Percentiles rank a stretch among this genome's conserved stretches.
phyloP scores from a whole-genome alignment of 176 grass and related monocot species.

The Avena insularis region DNA sequence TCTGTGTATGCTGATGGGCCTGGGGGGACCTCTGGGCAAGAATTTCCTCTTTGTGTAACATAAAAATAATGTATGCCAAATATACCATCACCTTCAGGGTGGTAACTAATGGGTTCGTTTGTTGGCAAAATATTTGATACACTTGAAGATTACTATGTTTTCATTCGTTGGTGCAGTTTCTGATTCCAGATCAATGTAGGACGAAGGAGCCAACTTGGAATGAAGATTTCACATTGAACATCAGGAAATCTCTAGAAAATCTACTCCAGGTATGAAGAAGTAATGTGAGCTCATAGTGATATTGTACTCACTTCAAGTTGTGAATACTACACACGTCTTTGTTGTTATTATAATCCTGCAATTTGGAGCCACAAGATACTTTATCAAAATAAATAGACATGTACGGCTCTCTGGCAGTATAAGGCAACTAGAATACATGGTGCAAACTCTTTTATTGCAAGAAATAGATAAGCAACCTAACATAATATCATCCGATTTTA shows the following conservation, averaged over 20 bases:
- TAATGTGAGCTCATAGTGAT: neutral
- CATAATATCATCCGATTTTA: slow-evolving; percentile 3
- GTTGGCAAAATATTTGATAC: slow-evolving; percentile 27
- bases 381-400: slow-evolving; percentile 28
- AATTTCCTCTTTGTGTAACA: neutral
- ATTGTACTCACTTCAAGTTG: neutral
- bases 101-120: neutral
- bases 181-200: slow-evolving; percentile 59
- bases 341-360: slow-evolving; percentile 2
- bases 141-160: slow-evolving; percentile 34
- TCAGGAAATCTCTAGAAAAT: slow-evolving; percentile 64
- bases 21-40: neutral
- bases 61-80: slow-evolving; percentile 10
- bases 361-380: neutral
- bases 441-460: slow-evolving; percentile 35
- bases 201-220: slow-evolving; percentile 91
- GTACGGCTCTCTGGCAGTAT: neutral
- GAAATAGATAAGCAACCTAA: slow-evolving; percentile 13
- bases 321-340: slow-evolving; percentile 5
- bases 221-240: slow-evolving; percentile 81
- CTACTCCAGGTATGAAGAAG: slow-evolving; percentile 66
- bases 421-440: slow-evolving; percentile 18
- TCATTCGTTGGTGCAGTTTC: slow-evolving; percentile 33
- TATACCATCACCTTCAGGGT: neutral
- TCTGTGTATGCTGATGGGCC: slow-evolving; percentile 20